Evolutionary conservation across 257 asterid genomes (phyloP).

Genomic region (Salvia miltiorrhiza): DNA sequence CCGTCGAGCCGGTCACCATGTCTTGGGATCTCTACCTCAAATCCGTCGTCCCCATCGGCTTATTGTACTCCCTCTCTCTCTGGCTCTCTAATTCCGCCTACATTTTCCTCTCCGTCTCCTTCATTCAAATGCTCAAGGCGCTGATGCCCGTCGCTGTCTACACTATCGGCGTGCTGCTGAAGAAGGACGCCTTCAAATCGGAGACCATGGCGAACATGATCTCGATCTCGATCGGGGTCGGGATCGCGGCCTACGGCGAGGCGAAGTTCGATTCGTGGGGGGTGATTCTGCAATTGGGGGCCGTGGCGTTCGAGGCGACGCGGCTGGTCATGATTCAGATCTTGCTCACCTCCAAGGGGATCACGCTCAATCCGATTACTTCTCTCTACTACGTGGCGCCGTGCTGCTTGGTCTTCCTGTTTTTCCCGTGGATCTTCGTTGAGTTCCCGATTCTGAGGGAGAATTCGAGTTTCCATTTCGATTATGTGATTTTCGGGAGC

Average conservation of each 20-base stretch:
- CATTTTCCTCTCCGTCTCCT: conserved; percentile 62
- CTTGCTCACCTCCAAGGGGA: conserved; percentile 51
- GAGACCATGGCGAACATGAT: conserved; percentile 65
- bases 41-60: conserved; percentile 66
- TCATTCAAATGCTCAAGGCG: conserved; percentile 73
- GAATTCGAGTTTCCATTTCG: conserved; percentile 48
- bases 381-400: conserved; percentile 67
- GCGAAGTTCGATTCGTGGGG: conserved; percentile 67
- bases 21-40: conserved; percentile 58
- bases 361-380: conserved; percentile 57
- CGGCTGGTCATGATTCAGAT: conserved; percentile 71
- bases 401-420: conserved; percentile 54
- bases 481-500: conserved; percentile 55
- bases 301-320: conserved; percentile 67
- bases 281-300: conserved; percentile 56
- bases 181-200: conserved; percentile 40
- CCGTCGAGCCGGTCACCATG: conserved; percentile 64
- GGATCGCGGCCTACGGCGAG: conserved; percentile 69
- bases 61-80: conserved; percentile 50
- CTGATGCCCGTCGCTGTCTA: conserved; percentile 73
- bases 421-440: conserved; percentile 55
- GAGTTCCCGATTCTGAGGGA: conserved; percentile 59
- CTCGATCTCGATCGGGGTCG: conserved; percentile 71
- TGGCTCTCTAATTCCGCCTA: conserved; percentile 75
- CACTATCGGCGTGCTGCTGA: conserved; percentile 45